Evolutionary conservation across 345 rosid species (phyloP), one percentile per base, ranked within the genome.

Genomic region (Dimocarpus longan): DNA sequence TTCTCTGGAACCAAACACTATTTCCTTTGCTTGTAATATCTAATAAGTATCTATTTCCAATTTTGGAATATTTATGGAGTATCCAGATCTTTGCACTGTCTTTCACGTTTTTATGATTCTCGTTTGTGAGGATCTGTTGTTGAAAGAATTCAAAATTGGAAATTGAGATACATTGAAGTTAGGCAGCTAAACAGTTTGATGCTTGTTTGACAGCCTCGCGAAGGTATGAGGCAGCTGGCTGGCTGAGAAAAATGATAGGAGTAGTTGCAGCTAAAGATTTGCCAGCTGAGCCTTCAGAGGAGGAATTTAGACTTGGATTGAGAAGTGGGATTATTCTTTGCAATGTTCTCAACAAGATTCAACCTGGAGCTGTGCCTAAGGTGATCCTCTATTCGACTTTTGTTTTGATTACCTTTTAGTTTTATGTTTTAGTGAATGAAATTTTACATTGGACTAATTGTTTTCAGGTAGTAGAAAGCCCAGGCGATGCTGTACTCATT

Each of bases 291-390:
- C 96, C 98, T 19, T 92, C 95, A 1, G 98, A 93, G 70, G 93
- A 93, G 78, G 98, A 89, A 79, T 86, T 90, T 71, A 87, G 95
- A 87, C 86, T 92, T 88, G 98, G 98, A 24, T 80, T 93, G 83
- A 86, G 98, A 59, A 93, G 96, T 80, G 98, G 98, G 15, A 93
- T 93, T 59, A 87, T 93, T 26, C 96, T 93, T 40, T 93, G 98
- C 77, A 93, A 92, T 84, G 95, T 81, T 50, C 86, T 93, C 28
- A 93, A 93, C 57, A 93, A 90, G 86, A 89, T 93, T 80, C 95
- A 89, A 11, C 88, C 95, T 65, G 96, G 91, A 60, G 91, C 93
- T 78, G 93, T 93, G 67, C 86, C 91, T 0, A 93, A 93, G 94
- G 98, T 91, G 66, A 21, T 26, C 50, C 11, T 24, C 28, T 32